Percentiles rank a stretch among this genome's conserved stretches.
These are phyloP conservation scores for Sporothrix pallida DNA, from an alignment of 2,329 filamentous ascomycete species.

Conservation along the genomic window DNA sequence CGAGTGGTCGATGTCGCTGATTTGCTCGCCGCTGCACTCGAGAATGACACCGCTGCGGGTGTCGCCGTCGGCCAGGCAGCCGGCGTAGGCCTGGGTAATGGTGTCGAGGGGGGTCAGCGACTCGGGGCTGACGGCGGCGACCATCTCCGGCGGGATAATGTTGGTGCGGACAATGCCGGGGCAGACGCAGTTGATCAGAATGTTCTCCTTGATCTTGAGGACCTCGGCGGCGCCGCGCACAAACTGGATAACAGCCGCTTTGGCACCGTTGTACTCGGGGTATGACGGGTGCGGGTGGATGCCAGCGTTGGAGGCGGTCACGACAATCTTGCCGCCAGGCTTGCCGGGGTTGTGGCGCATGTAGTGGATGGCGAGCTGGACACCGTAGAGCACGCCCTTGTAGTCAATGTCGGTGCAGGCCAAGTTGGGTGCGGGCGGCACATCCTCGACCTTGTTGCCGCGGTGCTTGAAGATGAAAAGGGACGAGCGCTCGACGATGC, in stretches of 20 bases:
- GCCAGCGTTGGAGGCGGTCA: conserved; percentile 44
- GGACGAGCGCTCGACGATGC: conserved; percentile 54
- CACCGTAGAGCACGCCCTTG: conserved; percentile 58
- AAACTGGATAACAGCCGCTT: conserved; percentile 54
- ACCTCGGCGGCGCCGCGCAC: conserved; percentile 49
- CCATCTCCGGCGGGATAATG: conserved; percentile 53
- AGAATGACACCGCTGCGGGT: conserved; percentile 32
- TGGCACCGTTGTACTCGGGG: conserved; percentile 58
- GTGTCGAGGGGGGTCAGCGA: conserved; percentile 51
- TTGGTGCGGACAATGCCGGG: conserved; percentile 55
- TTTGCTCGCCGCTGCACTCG: conserved; percentile 34
- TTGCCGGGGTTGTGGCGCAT: conserved; percentile 55
- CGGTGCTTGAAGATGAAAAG: conserved; percentile 48
- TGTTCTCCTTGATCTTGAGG: conserved; percentile 53
- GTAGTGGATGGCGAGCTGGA: conserved; percentile 57
- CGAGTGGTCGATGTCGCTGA: conserved; percentile 31
- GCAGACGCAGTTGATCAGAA: conserved; percentile 56
- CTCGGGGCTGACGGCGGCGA: conserved; percentile 48
- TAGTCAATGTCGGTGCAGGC: conserved; percentile 56
- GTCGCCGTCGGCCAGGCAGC: conserved; percentile 52
- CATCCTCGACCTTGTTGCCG: conserved; percentile 27
- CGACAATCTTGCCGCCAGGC: conserved; percentile 33
- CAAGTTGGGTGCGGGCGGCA: conserved; percentile 50
- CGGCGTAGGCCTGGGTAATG: conserved; percentile 53
- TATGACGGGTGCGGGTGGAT: conserved; percentile 52